A percentile compares a stretch with the other conserved stretches of the same genome.
Evolutionary conservation across 352 stramenopile species (phyloP).

Genomic region (Globisporangium camurandrum): DNA sequence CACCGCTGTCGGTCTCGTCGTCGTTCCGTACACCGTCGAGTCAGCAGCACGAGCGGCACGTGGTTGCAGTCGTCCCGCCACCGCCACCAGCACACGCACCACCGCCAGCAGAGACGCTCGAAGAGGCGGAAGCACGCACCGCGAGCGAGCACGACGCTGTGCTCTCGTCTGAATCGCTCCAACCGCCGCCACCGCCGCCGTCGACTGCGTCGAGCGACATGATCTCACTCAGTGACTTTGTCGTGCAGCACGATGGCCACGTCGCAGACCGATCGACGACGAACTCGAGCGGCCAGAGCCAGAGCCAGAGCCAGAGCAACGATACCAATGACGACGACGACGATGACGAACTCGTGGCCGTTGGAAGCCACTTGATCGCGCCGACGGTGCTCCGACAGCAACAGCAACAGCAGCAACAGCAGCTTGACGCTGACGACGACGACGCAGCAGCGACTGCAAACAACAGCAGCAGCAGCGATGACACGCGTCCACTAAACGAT

Average conservation of each 20-base stretch:
- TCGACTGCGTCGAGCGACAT: constrained; percentile 17
- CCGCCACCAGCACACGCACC: background rate
- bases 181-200: background rate
- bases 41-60: background rate
- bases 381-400: background rate
- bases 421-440: background rate
- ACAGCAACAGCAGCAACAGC: background rate
- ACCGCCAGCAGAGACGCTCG: background rate
- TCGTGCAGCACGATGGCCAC: constrained; percentile 25
- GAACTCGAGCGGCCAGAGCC: constrained; percentile 20
- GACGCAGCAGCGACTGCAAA: background rate
- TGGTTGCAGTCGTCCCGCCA: background rate
- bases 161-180: too few species aligned
- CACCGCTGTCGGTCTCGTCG: background rate
- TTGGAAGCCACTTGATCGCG: constrained; percentile 9
- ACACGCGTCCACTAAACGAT: too few species aligned
- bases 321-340: constrained; percentile 16
- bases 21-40: background rate
- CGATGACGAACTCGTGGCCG: constrained; percentile 13
- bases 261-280: constrained; percentile 7
- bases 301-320: too few species aligned
- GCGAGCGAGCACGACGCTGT: background rate
- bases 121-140: background rate
- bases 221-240: constrained; percentile 48
- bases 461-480: too few species aligned